Conservation (phyloP, 495 filamentous ascomycete species). For the Melanomma pulvis-pyrius region DNA sequence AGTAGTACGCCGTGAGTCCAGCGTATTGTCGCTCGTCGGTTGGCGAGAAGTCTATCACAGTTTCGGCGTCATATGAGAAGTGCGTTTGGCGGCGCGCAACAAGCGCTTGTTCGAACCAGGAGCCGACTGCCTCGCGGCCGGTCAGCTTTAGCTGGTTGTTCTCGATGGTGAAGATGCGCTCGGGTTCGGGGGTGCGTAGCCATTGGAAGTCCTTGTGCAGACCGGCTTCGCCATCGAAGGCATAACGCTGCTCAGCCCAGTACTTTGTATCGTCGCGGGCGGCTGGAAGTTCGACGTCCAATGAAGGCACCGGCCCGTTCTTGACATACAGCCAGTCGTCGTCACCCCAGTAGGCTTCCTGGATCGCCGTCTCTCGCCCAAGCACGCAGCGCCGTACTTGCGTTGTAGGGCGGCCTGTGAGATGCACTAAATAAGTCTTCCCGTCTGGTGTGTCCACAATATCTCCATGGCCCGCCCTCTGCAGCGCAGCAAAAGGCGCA, state of each 20-base stretch:
- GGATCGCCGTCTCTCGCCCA: constrained; percentile 58
- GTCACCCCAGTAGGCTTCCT: constrained; percentile 56
- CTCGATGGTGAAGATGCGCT: constrained; percentile 53
- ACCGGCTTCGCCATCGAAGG: constrained; percentile 45
- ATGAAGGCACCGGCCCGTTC: constrained; percentile 56
- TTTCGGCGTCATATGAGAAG: constrained; percentile 61
- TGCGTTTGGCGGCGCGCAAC: constrained; percentile 58
- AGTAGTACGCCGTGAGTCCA: constrained; percentile 60
- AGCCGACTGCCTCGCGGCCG: constrained; percentile 56
- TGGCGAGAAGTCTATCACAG: constrained; percentile 55
- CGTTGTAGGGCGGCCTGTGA: constrained; percentile 56
- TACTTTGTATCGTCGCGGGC: constrained; percentile 53
- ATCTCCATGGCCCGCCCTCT: constrained; percentile 62
- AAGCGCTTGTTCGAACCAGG: constrained; percentile 60
- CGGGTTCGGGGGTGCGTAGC: constrained; percentile 58
- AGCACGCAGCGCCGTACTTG: constrained; percentile 58
- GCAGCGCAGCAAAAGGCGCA: constrained; percentile 44
- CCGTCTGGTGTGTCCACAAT: constrained; percentile 61
- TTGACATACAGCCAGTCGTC: constrained; percentile 63
- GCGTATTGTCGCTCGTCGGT: constrained; percentile 59
- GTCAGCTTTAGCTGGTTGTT: constrained; percentile 50
- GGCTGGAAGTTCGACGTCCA: constrained; percentile 56
- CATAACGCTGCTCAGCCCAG: constrained; percentile 57
- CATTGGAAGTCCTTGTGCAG: constrained; percentile 60
- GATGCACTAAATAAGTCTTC: constrained; percentile 58